Conservation (phyloP, 352 stramenopile genomes). For the Phytophthora macrochlamydospora region DNA sequence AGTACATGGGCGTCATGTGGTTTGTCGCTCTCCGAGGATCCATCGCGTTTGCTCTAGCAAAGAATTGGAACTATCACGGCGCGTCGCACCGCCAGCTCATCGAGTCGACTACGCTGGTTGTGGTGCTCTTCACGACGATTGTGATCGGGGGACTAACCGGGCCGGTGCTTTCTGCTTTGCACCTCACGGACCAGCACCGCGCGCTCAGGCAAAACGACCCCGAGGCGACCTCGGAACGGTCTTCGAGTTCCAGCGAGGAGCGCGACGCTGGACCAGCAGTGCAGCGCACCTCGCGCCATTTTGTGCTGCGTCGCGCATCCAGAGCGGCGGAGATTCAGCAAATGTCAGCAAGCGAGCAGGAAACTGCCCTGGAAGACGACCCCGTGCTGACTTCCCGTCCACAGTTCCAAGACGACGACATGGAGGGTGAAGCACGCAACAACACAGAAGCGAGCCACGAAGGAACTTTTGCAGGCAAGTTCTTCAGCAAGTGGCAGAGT, state of each 20-base stretch:
- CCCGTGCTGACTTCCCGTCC: conserved; percentile 71
- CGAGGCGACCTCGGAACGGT: conserved; percentile 34
- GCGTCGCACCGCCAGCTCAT: conserved; percentile 76
- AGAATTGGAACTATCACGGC: conserved; percentile 83
- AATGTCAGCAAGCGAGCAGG: conserved; percentile 16
- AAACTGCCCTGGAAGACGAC: conserved; percentile 18
- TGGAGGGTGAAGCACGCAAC: conserved; percentile 37
- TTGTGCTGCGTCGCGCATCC: conserved; percentile 50
- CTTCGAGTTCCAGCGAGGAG: conserved; percentile 28
- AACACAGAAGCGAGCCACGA: conserved; percentile 17
- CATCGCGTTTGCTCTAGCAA: conserved; percentile 92
- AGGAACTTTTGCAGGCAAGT: conserved; percentile 53
- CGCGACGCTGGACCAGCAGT: conserved; percentile 14
- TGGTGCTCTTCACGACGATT: conserved; percentile 89
- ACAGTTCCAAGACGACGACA: conserved; percentile 68
- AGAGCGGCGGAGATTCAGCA: conserved; percentile 24
- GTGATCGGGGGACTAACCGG: conserved; percentile 81
- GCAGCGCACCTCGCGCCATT: conserved; percentile 67
- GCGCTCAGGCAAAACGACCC: conserved; percentile 35
- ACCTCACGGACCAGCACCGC: conserved; percentile 43
- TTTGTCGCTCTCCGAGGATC: conserved; percentile 93
- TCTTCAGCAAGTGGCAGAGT: conserved; percentile 76
- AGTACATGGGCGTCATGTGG: conserved; percentile 89
- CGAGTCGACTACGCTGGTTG: conserved; percentile 83
- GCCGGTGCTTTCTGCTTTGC: conserved; percentile 59